Evolutionary conservation across 108 stramenopile species (phyloP), one percentile per base, ranked within the genome.

Genomic region (Cyclostephanos invisitatus): DNA sequence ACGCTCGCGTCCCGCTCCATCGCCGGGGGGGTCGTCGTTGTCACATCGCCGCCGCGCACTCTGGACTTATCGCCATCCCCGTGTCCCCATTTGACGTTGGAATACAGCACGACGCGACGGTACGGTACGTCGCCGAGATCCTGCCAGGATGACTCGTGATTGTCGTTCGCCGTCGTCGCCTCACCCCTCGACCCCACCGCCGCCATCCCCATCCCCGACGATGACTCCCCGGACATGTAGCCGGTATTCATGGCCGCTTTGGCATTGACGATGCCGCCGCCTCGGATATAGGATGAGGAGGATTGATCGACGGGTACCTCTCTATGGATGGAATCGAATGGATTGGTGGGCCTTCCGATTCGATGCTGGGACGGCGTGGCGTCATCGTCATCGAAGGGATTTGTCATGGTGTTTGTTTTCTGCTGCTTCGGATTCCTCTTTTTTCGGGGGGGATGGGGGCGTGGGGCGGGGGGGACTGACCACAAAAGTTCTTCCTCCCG

Each of bases 101-200:
- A 72, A 59, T 91, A 91, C 37, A 91, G 54, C 7, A 84, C 81
- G 38, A 93, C 76, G 11, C 87, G 51, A 49, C 92, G 88, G 67
- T 93, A 93, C n/a, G 92, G 92, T 47, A 93, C 62, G 62, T 93
- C 92, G 18, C 90, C 90, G 36, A 93, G 69, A 70, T 88, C 90
- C 67, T 90, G 86, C 90, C 89, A 93, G 0, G 85, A 67, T 6
- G 91, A 77, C 61, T 92, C 91, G 14, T 75, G 32, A 4, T 32
- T 32, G 32, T 32, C 32, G 32, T 32, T 32, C 83, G 18, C 22
- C 17, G 18, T 29, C 59, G 40, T 14, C 27, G 56, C 56, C 15
- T 28, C 10, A 1, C 3, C 38, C 27, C 4, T 29, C 15, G 56
- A 2, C 6, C 29, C 1, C 56, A 29, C 29, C 28, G 56, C 29